Percentiles rank a stretch among this genome's conserved stretches.
Evolutionary conservation across 2,329 filamentous ascomycete species (phyloP).

Genomic region (Ilyonectria sp.): DNA sequence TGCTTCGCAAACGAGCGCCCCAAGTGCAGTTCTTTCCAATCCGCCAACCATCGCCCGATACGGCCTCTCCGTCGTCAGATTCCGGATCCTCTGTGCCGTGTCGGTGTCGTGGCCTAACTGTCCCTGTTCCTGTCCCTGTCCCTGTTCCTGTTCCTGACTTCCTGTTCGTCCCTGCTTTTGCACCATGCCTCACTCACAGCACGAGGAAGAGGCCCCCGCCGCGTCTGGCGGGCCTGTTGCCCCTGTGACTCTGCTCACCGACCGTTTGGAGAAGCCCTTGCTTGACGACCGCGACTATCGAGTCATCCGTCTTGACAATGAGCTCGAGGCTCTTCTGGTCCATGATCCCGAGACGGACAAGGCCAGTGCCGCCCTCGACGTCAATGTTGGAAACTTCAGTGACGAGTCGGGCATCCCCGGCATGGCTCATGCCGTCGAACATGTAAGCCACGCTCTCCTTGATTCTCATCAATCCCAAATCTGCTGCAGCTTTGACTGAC

Average conservation of each 20-base stretch:
- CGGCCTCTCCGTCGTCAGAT: constrained; percentile 29
- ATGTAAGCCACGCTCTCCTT: constrained; percentile 64
- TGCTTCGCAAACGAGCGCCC: constrained; percentile 26
- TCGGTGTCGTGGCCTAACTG: constrained; percentile 33
- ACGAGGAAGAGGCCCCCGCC: constrained; percentile 41
- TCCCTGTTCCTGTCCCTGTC: constrained; percentile 19
- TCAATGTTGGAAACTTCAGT: constrained; percentile 96
- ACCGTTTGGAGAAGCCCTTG: constrained; percentile 84
- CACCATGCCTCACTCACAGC: constrained; percentile 52
- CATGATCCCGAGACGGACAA: constrained; percentile 97
- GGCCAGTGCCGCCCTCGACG: constrained; percentile 94
- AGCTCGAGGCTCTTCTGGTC: constrained; percentile 91
- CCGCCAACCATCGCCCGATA: constrained; percentile 27
- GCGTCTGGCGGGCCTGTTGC: constrained; percentile 46
- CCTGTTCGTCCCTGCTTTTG: constrained; percentile 28
- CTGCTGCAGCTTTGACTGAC: constrained; percentile 30
- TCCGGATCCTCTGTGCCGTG: constrained; percentile 33
- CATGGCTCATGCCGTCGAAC: constrained; percentile 96
- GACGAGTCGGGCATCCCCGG: constrained; percentile 93
- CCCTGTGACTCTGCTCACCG: constrained; percentile 67
- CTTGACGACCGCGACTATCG: constrained; percentile 91
- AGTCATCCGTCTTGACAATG: constrained; percentile 87
- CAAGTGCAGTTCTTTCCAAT: constrained; percentile 26
- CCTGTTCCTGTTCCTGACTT: constrained; percentile 24
- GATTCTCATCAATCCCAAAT: constrained; percentile 10